Conservation (phyloP, 2,329 filamentous ascomycete species). For the Cryphonectria japonica region DNA sequence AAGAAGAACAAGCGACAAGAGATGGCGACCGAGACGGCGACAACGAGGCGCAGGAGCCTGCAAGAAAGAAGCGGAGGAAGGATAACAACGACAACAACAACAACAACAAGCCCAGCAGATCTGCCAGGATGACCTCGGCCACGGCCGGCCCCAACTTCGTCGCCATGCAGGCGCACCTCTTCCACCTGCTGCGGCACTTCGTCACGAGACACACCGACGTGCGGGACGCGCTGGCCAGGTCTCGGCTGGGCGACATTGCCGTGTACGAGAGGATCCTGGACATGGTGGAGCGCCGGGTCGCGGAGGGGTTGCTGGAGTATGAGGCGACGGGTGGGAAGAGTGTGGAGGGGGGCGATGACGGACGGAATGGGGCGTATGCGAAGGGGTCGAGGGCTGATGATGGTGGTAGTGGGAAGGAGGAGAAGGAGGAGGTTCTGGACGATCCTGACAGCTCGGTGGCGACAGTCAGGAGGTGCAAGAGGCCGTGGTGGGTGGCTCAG, state of each 20-base stretch:
- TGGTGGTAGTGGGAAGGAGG: constrained; percentile 30
- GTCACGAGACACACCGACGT: constrained; percentile 81
- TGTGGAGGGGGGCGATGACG: constrained; percentile 39
- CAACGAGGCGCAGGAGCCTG: constrained; percentile 49
- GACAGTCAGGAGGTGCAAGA: constrained; percentile 72
- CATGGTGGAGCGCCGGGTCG: constrained; percentile 76
- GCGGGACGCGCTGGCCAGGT: constrained; percentile 77
- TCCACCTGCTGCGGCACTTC: constrained; percentile 85
- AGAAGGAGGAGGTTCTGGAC: constrained; percentile 39
- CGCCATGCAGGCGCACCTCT: constrained; percentile 88
- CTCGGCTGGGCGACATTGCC: constrained; percentile 71
- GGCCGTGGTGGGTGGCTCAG: constrained; percentile 91
- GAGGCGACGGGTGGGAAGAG: constrained; percentile 55
- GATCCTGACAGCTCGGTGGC: constrained; percentile 64
- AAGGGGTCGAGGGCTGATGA: constrained; percentile 23
- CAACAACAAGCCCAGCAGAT: constrained; percentile 27
- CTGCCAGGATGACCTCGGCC: constrained; percentile 24
- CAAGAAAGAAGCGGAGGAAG: constrained; percentile 56
- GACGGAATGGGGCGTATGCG: constrained; percentile 35
- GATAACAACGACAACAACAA: constrained; percentile 34
- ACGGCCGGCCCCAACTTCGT: constrained; percentile 64
- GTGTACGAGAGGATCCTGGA: constrained; percentile 76
- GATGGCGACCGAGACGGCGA: not conserved
- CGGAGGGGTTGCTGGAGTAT: constrained; percentile 72
- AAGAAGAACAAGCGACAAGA: not conserved